phyloP scores from a whole-genome alignment of 2,329 filamentous ascomycete genomes.

The Venturia pyrina region DNA sequence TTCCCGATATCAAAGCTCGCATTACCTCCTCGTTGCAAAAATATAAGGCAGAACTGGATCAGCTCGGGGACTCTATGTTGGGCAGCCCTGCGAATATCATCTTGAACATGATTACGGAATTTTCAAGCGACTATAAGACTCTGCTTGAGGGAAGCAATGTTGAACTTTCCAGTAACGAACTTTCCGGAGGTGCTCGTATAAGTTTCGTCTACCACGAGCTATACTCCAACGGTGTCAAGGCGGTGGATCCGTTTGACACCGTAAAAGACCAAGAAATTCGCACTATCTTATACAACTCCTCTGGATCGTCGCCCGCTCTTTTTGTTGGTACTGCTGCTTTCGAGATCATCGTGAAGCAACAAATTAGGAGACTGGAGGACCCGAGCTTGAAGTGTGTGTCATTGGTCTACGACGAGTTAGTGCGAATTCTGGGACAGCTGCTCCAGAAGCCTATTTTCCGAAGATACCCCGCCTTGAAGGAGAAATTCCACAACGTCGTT shows the following conservation, averaged over 20 bases:
- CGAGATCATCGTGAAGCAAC: slow-evolving; percentile 95
- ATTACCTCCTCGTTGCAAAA: slow-evolving; percentile 92
- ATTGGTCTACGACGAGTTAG: slow-evolving; percentile 92
- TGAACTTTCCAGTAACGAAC: slow-evolving; percentile 84
- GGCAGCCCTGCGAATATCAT: slow-evolving; percentile 95
- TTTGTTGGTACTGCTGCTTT: slow-evolving; percentile 98
- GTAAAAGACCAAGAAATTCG: slow-evolving; percentile 98
- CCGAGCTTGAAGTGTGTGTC: slow-evolving; percentile 96
- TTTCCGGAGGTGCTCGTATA: slow-evolving; percentile 95
- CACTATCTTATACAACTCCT: slow-evolving; percentile 96
- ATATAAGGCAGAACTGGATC: slow-evolving; percentile 70
- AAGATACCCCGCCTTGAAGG: slow-evolving; percentile 87
- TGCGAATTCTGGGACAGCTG: slow-evolving; percentile 86
- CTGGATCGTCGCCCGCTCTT: slow-evolving; percentile 90
- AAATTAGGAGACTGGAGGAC: slow-evolving; percentile 93
- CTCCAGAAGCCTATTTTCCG: slow-evolving; percentile 83
- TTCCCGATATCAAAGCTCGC: slow-evolving; percentile 95
- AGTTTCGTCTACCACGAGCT: slow-evolving; percentile 99
- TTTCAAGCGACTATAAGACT: slow-evolving; percentile 93
- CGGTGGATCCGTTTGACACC: slow-evolving; percentile 91
- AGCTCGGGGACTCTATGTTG: slow-evolving; percentile 85
- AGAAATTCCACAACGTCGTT: slow-evolving; percentile 90
- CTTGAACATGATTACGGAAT: slow-evolving; percentile 97
- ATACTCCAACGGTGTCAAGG: slow-evolving; percentile 95
- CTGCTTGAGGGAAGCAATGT: slow-evolving; percentile 83